These are phyloP conservation scores for Trypanosoma avium DNA, from an alignment of 208 protist genomes.

Conservation along the genomic window DNA sequence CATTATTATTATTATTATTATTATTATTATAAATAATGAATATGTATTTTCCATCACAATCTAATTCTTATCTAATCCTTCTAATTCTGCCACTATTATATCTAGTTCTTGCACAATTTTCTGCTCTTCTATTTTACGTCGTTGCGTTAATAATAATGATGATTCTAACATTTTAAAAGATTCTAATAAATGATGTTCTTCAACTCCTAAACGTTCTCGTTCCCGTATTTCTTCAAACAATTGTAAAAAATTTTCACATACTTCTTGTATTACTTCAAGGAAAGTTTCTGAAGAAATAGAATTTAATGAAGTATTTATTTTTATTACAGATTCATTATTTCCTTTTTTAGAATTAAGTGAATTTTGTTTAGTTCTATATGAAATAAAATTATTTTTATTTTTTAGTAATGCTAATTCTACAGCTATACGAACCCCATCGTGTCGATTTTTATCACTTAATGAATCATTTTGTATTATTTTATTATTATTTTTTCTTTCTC, in stretches of 20 bases:
- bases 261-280: neutral
- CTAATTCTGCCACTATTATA: neutral
- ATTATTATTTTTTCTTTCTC: no score
- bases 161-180: neutral
- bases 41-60: neutral
- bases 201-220: neutral
- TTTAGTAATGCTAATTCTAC: no score
- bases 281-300: no score
- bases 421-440: no score
- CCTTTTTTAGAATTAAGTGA: no score
- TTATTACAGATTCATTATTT: no score
- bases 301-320: no score
- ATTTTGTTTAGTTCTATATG: no score
- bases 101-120: neutral
- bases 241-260: neutral
- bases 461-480: no score
- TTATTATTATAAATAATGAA: neutral
- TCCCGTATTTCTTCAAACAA: slow-evolving; percentile 1
- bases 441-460: no score
- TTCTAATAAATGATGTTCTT: neutral
- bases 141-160: neutral
- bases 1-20: neutral
- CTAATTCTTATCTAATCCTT: neutral
- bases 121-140: neutral
- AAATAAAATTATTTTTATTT: no score